These are phyloP conservation scores for Taxillus chinensis DNA, from an alignment of 164 flowering plant genomes.

Conservation along the genomic window DNA sequence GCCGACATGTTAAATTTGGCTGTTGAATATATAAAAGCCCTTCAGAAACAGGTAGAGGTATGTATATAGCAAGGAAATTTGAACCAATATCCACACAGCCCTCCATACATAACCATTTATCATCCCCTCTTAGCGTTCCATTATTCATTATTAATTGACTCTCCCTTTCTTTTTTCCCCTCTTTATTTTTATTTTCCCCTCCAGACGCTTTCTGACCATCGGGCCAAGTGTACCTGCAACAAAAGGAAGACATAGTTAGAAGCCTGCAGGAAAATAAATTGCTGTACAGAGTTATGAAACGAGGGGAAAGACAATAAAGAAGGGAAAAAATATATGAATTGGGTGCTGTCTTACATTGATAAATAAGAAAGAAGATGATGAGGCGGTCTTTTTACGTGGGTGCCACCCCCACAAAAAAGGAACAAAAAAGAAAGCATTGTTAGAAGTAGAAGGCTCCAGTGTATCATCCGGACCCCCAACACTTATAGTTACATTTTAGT, in stretches of 20 bases:
- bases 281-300: constrained; percentile 16
- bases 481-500: neutral
- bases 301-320: constrained; percentile 1
- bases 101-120: neutral
- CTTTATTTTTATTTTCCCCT: constrained; percentile 1
- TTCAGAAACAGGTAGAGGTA: constrained; percentile 81
- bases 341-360: constrained; percentile 2
- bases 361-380: neutral
- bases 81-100: neutral
- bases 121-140: neutral
- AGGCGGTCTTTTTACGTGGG: neutral
- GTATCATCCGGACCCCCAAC: neutral
- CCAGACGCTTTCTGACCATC: constrained; percentile 47
- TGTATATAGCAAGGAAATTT: neutral
- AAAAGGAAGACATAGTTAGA: constrained; percentile 24
- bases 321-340: neutral
- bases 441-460: neutral
- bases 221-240: constrained; percentile 54
- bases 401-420: neutral
- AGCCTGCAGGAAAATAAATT: constrained; percentile 1
- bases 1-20: constrained; percentile 97
- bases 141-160: neutral
- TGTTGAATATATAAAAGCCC: constrained; percentile 85
- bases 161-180: neutral
- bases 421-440: constrained; percentile 1